Base-by-base conservation (phyloP, 169 alveolate species). In the Plasmodium sp. region DNA sequence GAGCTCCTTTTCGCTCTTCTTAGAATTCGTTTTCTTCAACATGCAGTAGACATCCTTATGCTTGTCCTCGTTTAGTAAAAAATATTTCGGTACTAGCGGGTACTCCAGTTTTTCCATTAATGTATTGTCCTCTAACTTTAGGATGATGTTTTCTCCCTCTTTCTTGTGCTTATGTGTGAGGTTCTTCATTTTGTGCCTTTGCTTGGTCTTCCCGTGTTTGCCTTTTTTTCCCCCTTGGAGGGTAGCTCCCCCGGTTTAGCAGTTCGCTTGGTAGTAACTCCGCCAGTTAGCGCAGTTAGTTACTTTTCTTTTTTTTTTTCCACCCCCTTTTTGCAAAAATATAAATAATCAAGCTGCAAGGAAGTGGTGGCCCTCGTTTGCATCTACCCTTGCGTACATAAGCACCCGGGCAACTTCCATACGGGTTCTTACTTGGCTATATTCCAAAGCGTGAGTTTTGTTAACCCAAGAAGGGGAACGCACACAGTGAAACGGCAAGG, bases 41-140 rank as follows among this genome's bases (percentile, higher is more conserved):
- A 67, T 27, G 34, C 22, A 84, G 39, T 84, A 84, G 34, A 16
- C 71, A 72, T 84, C 75, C 54, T 41, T 84, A 51, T 84, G n/a
- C 10, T 84, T 73, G 36, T 84, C 75, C 16, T 73, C 73, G 48
- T 72, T 84, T 72, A 72, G 56, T 18, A 84, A 71, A 43, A 84
- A 71, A 84, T 84, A 84, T 22, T 71, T 67, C 27, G 92, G 83
- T 22, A 73, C 48, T 72, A 84, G 9, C n/a, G 39, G 27, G n/a
- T 84, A 84, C 36, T 84, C 73, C 56, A 72, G 7, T 73, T 22
- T 39, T 36, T 84, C 83, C 16, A 33, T 18, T 71, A 22, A 10
- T 84, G 56, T 14, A 45, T 84, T 72, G 27, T 84, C 77, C 9
- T 43, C 77, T 34, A 84, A 45, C 51, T 84, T 84, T 45, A 84